Base-by-base conservation (phyloP, 2,329 filamentous ascomycete species). In the Grosmannia penicillata region DNA sequence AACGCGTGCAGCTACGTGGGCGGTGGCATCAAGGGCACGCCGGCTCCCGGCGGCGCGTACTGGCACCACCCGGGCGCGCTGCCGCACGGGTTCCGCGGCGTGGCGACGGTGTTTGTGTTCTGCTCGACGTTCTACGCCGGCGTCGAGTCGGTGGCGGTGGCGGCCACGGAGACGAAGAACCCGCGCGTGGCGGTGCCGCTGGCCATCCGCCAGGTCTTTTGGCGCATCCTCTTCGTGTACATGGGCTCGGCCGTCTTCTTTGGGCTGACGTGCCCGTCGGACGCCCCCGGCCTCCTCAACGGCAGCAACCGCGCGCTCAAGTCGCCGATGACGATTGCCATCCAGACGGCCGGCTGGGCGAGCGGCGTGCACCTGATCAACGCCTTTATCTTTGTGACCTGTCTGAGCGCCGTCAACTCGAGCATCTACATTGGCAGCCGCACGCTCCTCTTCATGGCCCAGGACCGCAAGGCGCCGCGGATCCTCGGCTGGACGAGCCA, bases 361-460 rank as follows among this genome's bases (percentile, higher is more conserved):
- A 73, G 71, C 21, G 82, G 78, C 39, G 78, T 81, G 1, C 75
- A 87, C 51, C 67, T 87, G 2, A 80, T 87, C 60, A 87, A 87
- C 47, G 78, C 75, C 28, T 78, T 84, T 50, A 82, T 84, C 49
- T 68, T 87, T 36, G 61, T 83, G 8, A 82, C 81, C 11, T 81
- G 81, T 39, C 62, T 84, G 27, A 77, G 70, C 1, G 78, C 80
- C 15, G 71, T 79, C 47, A 87, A 87, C 57, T 76, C 72, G 37
- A 81, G 77, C 8, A 79, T 87, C 44, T 87, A 86, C 54, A 82
- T 87, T 47, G 75, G 75, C 32, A 82, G 78, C 4, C 72, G 82
- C 18, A 86, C 81, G 0, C 58, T 89, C 2, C 59, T 86, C 0
- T 85, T 75, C 59, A 82, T 87, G 74, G 79, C 79, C 0, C 76